These are phyloP conservation scores for Sporothrix euskadiensis DNA, from an alignment of 2,329 filamentous ascomycete genomes.

Conservation along the genomic window DNA sequence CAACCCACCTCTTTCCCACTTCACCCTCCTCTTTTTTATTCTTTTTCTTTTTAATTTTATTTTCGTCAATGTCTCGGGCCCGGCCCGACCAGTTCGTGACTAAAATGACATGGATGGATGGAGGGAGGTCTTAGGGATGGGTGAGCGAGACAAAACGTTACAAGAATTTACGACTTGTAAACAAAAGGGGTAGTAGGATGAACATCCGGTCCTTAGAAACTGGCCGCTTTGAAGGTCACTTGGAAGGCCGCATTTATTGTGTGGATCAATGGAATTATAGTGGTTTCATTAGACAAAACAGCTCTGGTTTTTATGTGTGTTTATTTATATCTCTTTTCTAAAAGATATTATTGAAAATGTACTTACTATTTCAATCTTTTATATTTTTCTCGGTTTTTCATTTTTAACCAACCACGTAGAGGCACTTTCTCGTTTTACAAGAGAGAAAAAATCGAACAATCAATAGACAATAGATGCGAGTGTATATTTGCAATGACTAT, in stretches of 20 bases:
- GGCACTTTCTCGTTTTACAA: neutral
- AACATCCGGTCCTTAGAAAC: neutral
- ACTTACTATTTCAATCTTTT: too few relatives aligned
- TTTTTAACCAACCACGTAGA: too few relatives aligned
- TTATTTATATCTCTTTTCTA: neutral
- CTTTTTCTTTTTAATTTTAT: neutral
- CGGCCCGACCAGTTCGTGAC: constrained; percentile 22
- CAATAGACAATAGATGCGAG: neutral
- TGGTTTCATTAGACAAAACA: neutral
- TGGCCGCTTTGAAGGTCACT: neutral
- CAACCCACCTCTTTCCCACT: neutral
- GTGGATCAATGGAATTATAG: neutral
- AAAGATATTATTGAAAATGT: neutral
- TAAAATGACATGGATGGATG: neutral
- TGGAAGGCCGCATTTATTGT: neutral
- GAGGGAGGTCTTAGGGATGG: neutral
- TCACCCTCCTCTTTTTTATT: neutral
- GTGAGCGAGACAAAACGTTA: neutral
- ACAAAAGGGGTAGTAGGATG: neutral
- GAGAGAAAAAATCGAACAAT: neutral
- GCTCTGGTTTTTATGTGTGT: neutral
- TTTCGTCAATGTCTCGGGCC: constrained; percentile 5
- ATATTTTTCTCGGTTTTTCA: too few relatives aligned
- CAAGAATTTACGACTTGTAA: neutral
- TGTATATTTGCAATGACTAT: neutral